Evolutionary conservation across 2,329 filamentous ascomycete species (phyloP).

Genomic region (Nannizziopsis barbatae): DNA sequence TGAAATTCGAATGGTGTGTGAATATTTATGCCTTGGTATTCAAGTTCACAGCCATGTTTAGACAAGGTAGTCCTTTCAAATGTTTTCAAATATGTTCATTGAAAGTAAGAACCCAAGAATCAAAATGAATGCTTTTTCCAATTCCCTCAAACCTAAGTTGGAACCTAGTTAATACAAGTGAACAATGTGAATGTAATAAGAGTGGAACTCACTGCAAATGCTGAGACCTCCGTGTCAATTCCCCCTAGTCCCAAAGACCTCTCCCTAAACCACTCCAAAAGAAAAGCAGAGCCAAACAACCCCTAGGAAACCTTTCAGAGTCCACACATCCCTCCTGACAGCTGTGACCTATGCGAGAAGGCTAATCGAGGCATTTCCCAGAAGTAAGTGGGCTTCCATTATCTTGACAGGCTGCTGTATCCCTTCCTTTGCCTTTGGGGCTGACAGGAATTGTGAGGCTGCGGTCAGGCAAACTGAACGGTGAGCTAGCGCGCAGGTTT

Average conservation of each 20-base stretch:
- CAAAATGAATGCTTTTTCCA: too few species aligned
- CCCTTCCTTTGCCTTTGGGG: not conserved
- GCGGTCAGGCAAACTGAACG: not conserved
- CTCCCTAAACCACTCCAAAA: not conserved
- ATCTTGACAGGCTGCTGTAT: not conserved
- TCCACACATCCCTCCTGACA: constrained; percentile 4
- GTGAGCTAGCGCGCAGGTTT: constrained; percentile 1
- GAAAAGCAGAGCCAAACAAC: not conserved
- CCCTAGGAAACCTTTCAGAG: not conserved
- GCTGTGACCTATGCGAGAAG: constrained; percentile 4
- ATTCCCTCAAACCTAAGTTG: too few species aligned
- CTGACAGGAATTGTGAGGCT: not conserved
- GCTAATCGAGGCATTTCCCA: not conserved
- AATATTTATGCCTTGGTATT: too few species aligned
- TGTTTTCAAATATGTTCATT: too few species aligned
- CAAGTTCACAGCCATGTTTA: too few species aligned
- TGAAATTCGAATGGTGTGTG: too few species aligned
- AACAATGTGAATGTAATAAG: too few species aligned
- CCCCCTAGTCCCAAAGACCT: not conserved
- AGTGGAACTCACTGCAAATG: too few species aligned
- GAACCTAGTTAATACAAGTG: too few species aligned
- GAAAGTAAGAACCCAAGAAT: too few species aligned
- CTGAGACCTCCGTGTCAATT: not conserved
- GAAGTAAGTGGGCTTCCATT: not conserved
- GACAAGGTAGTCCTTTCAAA: too few species aligned